A percentile compares a stretch with the other conserved stretches of the same genome.
phyloP scores from a whole-genome alignment of 176 grass and related monocot genomes.

The Musa acuminata region DNA sequence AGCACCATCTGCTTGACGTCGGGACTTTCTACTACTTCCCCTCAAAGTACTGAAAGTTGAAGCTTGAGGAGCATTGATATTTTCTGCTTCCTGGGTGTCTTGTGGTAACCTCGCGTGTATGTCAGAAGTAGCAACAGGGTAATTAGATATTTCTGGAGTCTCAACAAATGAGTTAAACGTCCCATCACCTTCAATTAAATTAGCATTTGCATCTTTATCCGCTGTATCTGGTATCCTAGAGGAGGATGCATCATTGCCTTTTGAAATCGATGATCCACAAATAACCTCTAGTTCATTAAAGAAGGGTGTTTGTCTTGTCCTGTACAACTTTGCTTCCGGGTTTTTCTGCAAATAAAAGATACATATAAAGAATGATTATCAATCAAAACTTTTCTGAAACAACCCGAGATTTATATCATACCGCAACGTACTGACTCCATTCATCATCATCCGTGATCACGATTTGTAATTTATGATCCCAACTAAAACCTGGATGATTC shows the following conservation, averaged over 20 bases:
- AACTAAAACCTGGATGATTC: no score
- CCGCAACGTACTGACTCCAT: no score
- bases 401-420: no score
- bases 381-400: no score
- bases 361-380: background rate
- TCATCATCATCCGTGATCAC: no score
- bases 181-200: background rate
- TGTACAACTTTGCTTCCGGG: background rate
- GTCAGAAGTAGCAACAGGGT: background rate
- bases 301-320: background rate
- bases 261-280: background rate
- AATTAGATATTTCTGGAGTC: background rate
- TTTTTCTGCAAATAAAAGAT: background rate
- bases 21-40: no score
- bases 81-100: background rate
- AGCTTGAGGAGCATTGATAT: background rate
- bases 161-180: background rate
- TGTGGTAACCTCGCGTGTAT: background rate
- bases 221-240: background rate
- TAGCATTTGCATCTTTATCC: background rate
- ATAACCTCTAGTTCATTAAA: background rate
- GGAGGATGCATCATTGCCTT: background rate
- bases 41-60: background rate
- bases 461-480: no score
- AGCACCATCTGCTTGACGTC: no score